Percentiles rank a stretch among this genome's conserved stretches.
phyloP scores from a whole-genome alignment of 768 basidiomycete species.

The Agrocybe pediades region DNA sequence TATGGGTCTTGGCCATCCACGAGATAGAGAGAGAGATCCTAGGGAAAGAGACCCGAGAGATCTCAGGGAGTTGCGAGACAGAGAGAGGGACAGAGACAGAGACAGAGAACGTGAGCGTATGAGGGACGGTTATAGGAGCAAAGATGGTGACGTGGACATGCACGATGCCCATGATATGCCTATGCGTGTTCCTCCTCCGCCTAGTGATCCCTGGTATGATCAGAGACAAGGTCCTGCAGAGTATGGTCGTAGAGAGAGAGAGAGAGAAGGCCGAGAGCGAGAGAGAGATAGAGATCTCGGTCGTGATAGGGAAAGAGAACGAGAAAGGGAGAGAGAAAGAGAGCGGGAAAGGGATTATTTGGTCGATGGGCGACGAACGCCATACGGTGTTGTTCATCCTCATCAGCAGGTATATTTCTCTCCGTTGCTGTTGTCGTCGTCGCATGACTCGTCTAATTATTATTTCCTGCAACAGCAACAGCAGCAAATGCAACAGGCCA shows the following conservation, averaged over 20 bases:
- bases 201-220: neutral
- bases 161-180: constrained; percentile 4
- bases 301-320: constrained; percentile 7
- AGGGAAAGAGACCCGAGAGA: constrained; percentile 14
- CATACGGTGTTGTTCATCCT: constrained; percentile 6
- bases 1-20: neutral
- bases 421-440: neutral
- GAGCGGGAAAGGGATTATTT: constrained; percentile 16
- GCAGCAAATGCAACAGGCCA: constrained; percentile 5
- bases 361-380: constrained; percentile 2
- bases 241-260: constrained; percentile 4
- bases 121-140: constrained; percentile 1
- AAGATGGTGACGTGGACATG: constrained; percentile 9
- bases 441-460: constrained; percentile 5
- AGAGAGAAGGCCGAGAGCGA: constrained; percentile 11
- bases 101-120: constrained; percentile 5
- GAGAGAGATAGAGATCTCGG: constrained; percentile 13
- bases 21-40: neutral
- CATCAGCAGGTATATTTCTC: neutral
- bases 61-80: constrained; percentile 14
- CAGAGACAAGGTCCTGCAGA: constrained; percentile 10
- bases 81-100: constrained; percentile 11
- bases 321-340: constrained; percentile 9
- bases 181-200: neutral
- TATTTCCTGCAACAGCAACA: constrained; percentile 13